Evolutionary conservation across 495 filamentous ascomycete genomes (phyloP).

Genomic region (Aspergillus steynii): DNA sequence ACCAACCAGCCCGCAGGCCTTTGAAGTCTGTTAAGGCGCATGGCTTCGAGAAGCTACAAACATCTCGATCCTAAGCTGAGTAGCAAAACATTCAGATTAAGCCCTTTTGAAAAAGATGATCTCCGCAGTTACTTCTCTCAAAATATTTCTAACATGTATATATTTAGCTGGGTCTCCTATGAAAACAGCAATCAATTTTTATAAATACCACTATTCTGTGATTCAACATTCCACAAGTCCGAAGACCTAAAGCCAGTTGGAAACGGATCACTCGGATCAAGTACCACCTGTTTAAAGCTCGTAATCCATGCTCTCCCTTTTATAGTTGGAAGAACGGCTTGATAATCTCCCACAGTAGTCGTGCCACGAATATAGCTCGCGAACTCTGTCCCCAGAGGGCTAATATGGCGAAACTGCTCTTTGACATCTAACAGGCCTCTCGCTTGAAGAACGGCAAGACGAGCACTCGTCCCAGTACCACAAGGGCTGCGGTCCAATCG

Average conservation of each 20-base stretch:
- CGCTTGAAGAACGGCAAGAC: constrained; percentile 36
- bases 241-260: constrained; percentile 24
- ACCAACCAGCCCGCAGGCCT: too few species aligned
- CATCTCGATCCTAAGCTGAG: too few species aligned
- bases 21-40: too few species aligned
- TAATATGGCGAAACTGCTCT: constrained; percentile 32
- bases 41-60: too few species aligned
- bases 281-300: constrained; percentile 32
- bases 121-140: too few species aligned
- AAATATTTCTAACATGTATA: too few species aligned
- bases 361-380: constrained; percentile 28
- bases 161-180: too few species aligned
- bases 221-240: too few species aligned
- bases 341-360: constrained; percentile 26
- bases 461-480: constrained; percentile 37
- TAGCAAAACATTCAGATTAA: too few species aligned
- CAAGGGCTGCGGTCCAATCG: constrained; percentile 40
- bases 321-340: constrained; percentile 32
- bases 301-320: constrained; percentile 38
- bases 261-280: constrained; percentile 35
- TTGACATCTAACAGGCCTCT: constrained; percentile 25
- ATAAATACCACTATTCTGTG: too few species aligned
- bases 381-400: constrained; percentile 35
- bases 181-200: too few species aligned
- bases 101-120: too few species aligned